phyloP scores from a whole-genome alignment of 306 rosid genomes.

The Citrullus mucosospermus region DNA sequence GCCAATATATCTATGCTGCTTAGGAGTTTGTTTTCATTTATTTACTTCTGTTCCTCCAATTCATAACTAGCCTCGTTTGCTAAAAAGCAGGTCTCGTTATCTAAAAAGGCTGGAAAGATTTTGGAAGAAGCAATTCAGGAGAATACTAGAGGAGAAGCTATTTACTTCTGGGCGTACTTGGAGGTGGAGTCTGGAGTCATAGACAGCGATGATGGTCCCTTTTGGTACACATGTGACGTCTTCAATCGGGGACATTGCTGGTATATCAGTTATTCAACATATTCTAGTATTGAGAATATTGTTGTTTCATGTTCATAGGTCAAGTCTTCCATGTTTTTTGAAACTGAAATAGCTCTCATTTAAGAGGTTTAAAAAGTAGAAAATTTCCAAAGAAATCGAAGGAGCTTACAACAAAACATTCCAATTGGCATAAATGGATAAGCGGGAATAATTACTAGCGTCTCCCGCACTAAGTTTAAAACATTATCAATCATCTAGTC shows the following conservation, averaged over 20 bases:
- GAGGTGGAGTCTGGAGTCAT: constrained; percentile 35
- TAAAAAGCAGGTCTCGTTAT: constrained; percentile 52
- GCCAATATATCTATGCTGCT: background rate
- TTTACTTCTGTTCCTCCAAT: background rate
- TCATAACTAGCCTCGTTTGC: constrained; percentile 16
- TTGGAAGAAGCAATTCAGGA: constrained; percentile 56
- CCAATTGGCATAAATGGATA: background rate
- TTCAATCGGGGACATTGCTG: constrained; percentile 84
- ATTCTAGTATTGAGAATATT: background rate
- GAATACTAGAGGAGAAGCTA: constrained; percentile 47
- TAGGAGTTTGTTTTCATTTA: background rate
- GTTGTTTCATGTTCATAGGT: background rate
- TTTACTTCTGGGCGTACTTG: constrained; percentile 77
- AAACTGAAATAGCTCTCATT: background rate
- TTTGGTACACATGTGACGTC: constrained; percentile 88
- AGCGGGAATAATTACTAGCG: too few species aligned
- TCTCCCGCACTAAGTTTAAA: background rate
- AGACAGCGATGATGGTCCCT: constrained; percentile 39
- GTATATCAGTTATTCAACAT: constrained; percentile 24
- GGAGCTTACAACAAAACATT: background rate
- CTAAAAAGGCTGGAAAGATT: constrained; percentile 44
- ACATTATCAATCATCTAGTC: background rate
- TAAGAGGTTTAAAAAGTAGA: background rate
- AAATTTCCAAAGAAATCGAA: background rate
- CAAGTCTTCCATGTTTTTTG: background rate